phyloP scores from a whole-genome alignment of 768 basidiomycete species.

The Trametes elegans region DNA sequence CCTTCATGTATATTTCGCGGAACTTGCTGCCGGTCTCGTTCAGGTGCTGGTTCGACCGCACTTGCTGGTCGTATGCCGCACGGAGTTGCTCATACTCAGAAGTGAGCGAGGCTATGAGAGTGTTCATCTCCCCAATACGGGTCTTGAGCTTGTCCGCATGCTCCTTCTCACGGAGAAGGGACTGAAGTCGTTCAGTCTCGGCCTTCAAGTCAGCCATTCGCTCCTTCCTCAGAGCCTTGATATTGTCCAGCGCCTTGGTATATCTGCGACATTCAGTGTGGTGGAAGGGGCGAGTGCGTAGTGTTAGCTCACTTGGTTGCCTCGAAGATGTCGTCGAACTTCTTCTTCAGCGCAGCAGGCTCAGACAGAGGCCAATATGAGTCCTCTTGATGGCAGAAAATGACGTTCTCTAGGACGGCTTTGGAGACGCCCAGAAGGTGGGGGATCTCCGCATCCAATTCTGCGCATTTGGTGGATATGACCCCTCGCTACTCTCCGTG shows the following conservation, averaged over 20 bases:
- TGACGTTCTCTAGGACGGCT: slow-evolving; percentile 98
- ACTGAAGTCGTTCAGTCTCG: slow-evolving; percentile 83
- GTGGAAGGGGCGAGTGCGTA: background rate
- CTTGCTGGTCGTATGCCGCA: slow-evolving; percentile 59
- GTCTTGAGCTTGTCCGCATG: slow-evolving; percentile 81
- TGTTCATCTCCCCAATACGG: slow-evolving; percentile 60
- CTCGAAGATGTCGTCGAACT: slow-evolving; percentile 99
- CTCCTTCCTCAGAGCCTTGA: slow-evolving; percentile 89
- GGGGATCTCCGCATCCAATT: slow-evolving; percentile 94
- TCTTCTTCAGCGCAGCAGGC: slow-evolving; percentile 90
- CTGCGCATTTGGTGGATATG: slow-evolving; percentile 97
- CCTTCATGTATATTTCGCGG: slow-evolving; percentile 75
- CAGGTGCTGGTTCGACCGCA: slow-evolving; percentile 71
- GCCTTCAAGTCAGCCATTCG: slow-evolving; percentile 87
- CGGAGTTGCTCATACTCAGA: slow-evolving; percentile 71
- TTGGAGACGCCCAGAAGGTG: slow-evolving; percentile 93
- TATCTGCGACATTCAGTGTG: slow-evolving; percentile 53
- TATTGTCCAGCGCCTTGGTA: slow-evolving; percentile 93
- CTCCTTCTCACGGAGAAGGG: slow-evolving; percentile 76
- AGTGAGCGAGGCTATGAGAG: slow-evolving; percentile 66
- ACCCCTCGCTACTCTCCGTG: slow-evolving; percentile 58
- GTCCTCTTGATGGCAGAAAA: slow-evolving; percentile 99
- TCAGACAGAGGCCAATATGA: slow-evolving; percentile 98
- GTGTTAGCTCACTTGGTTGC: slow-evolving; percentile 71
- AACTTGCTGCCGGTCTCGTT: slow-evolving; percentile 84